phyloP scores from a whole-genome alignment of 1,284 basidiomycete genomes.

The Puccinia novopanici region DNA sequence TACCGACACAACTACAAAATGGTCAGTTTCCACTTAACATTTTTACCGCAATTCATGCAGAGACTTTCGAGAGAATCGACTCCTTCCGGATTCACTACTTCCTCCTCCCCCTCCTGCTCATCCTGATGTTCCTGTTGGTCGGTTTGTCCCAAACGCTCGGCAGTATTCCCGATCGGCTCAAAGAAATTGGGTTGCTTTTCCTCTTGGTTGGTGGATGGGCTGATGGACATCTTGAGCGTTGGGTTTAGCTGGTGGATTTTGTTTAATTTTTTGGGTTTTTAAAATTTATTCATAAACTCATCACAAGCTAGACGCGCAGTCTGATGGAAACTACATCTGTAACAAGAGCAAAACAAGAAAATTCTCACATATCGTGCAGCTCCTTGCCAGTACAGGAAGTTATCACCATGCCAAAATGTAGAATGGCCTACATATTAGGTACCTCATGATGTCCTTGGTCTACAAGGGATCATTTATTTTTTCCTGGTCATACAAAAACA shows the following conservation, averaged over 20 bases:
- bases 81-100: background rate
- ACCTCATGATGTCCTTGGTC: too few relatives aligned
- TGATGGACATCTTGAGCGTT: slow-evolving; percentile 15
- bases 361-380: too few relatives aligned
- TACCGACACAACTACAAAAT: background rate
- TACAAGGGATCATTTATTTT: too few relatives aligned
- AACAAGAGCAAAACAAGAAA: too few relatives aligned
- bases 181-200: slow-evolving; percentile 1
- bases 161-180: slow-evolving; percentile 22
- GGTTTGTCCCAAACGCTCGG: background rate
- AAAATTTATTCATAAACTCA: too few relatives aligned
- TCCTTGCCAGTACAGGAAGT: too few relatives aligned
- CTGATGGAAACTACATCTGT: too few relatives aligned
- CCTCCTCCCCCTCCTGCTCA: background rate
- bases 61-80: slow-evolving; percentile 72
- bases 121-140: background rate
- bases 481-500: too few relatives aligned
- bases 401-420: too few relatives aligned
- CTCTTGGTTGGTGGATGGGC: background rate
- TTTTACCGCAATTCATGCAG: slow-evolving; percentile 89
- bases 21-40: background rate
- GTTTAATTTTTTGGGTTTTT: background rate
- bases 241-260: too few relatives aligned
- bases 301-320: too few relatives aligned
- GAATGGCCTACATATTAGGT: too few relatives aligned